phyloP scores from a whole-genome alignment of 2,329 filamentous ascomycete genomes.

The Nannizziopsis barbatae region DNA sequence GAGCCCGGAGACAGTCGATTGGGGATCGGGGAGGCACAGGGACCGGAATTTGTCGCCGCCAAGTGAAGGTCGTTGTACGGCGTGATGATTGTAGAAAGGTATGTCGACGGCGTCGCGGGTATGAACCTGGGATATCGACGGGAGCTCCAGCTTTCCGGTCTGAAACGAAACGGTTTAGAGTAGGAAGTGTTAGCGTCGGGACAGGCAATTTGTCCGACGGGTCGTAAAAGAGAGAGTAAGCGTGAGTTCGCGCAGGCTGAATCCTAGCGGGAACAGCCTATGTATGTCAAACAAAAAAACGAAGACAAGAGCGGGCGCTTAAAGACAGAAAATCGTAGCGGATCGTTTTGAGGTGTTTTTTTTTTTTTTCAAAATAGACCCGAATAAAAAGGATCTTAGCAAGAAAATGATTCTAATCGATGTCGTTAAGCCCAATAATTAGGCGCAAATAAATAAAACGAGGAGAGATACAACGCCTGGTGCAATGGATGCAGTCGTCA shows the following conservation, averaged over 20 bases:
- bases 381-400: too few species aligned
- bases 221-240: too few species aligned
- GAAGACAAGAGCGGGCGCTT: not conserved
- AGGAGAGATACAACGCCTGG: not conserved
- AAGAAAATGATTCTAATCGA: constrained; percentile 2
- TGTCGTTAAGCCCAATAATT: not conserved
- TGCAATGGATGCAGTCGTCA: constrained; percentile 3
- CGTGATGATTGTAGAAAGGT: constrained; percentile 58
- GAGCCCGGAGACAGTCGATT: constrained; percentile 21
- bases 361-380: not conserved
- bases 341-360: not conserved
- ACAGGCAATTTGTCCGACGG: not conserved
- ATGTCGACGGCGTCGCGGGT: constrained; percentile 65
- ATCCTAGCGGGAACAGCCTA: not conserved
- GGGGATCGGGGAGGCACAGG: constrained; percentile 56
- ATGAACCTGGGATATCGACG: constrained; percentile 73
- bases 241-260: not conserved
- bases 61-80: constrained; percentile 51
- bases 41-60: constrained; percentile 65
- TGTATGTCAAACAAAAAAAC: not conserved
- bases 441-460: not conserved
- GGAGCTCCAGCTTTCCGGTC: constrained; percentile 90
- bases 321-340: not conserved
- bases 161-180: constrained; percentile 27
- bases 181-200: not conserved